Evolutionary conservation across 805 yeast genomes (phyloP), one percentile per base, ranked within the genome.

Genomic region (Cyberlindnera japonica): DNA sequence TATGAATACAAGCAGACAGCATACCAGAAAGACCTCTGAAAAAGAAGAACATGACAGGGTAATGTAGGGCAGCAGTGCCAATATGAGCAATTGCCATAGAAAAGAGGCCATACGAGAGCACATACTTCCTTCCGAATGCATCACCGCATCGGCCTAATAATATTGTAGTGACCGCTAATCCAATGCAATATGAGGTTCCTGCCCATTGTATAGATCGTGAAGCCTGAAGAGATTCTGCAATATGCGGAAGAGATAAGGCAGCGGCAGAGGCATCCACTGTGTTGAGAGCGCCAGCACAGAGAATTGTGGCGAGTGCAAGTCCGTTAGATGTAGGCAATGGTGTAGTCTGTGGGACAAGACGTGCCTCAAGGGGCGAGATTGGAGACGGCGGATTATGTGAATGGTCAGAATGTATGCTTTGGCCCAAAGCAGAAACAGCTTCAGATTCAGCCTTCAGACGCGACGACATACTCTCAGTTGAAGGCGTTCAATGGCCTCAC

Each of bases 161-260:
- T 4, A 75, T 74, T 49, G 76, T 81, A 45, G 75, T 73, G 6
- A 71, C 69, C 6, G 77, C 65, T 37, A 69, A 69, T 6, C 80
- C 76, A 37, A 77, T 67, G 21, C 75, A 56, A 13, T 71, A 56
- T 3, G 80, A 70, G 0, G 82, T 71, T 12, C 80, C 80, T 0
- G 78, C 79, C 83, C 83, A 77, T 36, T 77, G 72, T 24, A 76
- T 72, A 1, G 78, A 68, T 20, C 59, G 59, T 24, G 67, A 59
- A 1, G 77, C 73, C 33, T 71, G 41, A 34, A 76, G 58, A 20
- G 67, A 74, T 25, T 61, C 53, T 2, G 74, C 77, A 19, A 77
- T 74, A 18, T 53, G 46, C 2, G 81, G 67, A 24, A 74, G 64
- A 2, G 74, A 75, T 15, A 45, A 30, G 21, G 40, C 39, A 2